These are phyloP conservation scores for Rhypophila decipiens DNA, from an alignment of 495 filamentous ascomycete genomes.

Conservation along the genomic window DNA sequence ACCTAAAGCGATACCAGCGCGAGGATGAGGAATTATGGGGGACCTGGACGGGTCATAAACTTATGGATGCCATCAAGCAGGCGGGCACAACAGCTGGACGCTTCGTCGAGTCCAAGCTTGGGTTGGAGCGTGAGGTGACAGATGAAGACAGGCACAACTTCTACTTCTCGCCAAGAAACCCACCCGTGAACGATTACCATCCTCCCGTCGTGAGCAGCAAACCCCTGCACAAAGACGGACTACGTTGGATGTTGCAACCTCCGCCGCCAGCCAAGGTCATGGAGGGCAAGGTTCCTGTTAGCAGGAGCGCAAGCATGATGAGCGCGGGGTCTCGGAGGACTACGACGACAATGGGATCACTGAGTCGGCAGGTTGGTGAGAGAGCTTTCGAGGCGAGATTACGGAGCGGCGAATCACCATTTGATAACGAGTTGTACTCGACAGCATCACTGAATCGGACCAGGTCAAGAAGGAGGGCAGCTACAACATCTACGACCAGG, in stretches of 20 bases:
- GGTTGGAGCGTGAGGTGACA: slow-evolving; percentile 33
- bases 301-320: slow-evolving; percentile 40
- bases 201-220: slow-evolving; percentile 76
- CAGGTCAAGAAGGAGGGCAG: slow-evolving; percentile 17
- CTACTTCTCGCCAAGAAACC: slow-evolving; percentile 64
- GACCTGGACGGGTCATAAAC: slow-evolving; percentile 33
- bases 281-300: slow-evolving; percentile 65
- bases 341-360: slow-evolving; percentile 11
- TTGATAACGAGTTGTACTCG: slow-evolving; percentile 19
- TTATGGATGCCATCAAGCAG: slow-evolving; percentile 46
- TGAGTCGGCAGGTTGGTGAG: slow-evolving; percentile 28
- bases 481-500: slow-evolving; percentile 20
- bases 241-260: slow-evolving; percentile 87
- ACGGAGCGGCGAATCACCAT: slow-evolving; percentile 26
- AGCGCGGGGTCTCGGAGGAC: slow-evolving; percentile 26
- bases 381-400: slow-evolving; percentile 33
- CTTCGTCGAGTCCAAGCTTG: slow-evolving; percentile 38
- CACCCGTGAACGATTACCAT: slow-evolving; percentile 79
- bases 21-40: slow-evolving; percentile 85
- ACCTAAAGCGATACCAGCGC: slow-evolving; percentile 68
- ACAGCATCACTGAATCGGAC: slow-evolving; percentile 16
- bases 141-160: slow-evolving; percentile 39
- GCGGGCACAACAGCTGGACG: slow-evolving; percentile 44
- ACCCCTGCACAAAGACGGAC: slow-evolving; percentile 58
- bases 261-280: slow-evolving; percentile 79